phyloP scores from a whole-genome alignment of 1,284 basidiomycete genomes.

The Cutaneotrichosporon daszewskae region DNA sequence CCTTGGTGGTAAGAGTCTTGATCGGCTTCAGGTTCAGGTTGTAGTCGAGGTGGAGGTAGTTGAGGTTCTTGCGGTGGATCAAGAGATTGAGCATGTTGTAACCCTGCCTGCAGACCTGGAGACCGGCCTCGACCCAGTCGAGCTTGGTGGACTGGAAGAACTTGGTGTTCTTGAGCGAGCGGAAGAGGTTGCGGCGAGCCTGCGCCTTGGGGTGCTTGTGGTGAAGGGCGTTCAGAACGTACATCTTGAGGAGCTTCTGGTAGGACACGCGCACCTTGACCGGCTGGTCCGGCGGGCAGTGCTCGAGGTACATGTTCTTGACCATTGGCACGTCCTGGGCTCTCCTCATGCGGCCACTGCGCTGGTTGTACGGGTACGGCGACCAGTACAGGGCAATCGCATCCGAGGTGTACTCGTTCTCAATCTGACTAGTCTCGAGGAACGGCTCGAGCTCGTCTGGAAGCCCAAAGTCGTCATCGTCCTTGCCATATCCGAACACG shows the following conservation, averaged over 20 bases:
- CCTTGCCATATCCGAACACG: conserved; percentile 77
- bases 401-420: conserved; percentile 90
- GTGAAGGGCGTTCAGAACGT: conserved; percentile 89
- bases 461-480: conserved; percentile 79
- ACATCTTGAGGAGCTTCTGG: conserved; percentile 96
- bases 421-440: conserved; percentile 70
- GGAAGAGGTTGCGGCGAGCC: conserved; percentile 95
- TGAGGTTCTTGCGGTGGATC: conserved; percentile 99
- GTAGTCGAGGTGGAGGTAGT: conserved; percentile 62
- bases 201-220: conserved; percentile 87
- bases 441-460: conserved; percentile 79
- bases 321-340: conserved; percentile 94
- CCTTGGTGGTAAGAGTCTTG: conserved; percentile 98
- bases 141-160: conserved; percentile 98
- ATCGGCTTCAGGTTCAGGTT: conserved; percentile 70
- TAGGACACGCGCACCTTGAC: conserved; percentile 99
- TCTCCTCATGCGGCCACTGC: conserved; percentile 86
- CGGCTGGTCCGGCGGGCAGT: conserved; percentile 90
- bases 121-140: conserved; percentile 98
- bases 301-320: conserved; percentile 97
- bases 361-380: conserved; percentile 88
- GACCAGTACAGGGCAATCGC: conserved; percentile 99
- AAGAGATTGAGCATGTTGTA: conserved; percentile 99
- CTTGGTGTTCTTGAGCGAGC: conserved; percentile 94
- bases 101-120: conserved; percentile 96